Conservation (phyloP, 805 yeast genomes). For the Priceomyces fermenticarens region DNA sequence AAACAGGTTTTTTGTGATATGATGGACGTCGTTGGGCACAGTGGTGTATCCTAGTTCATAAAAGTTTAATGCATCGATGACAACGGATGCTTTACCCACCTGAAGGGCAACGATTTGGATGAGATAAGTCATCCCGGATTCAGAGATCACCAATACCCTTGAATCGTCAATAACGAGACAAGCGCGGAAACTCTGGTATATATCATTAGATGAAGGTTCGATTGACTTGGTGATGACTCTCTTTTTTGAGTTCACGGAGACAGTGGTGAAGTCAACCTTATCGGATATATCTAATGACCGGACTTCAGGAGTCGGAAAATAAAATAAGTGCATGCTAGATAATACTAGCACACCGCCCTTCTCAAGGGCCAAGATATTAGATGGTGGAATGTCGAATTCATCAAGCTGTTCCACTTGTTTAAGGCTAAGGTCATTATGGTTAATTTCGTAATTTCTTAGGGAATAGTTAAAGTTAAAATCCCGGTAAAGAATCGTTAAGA, state of each 20-base stretch:
- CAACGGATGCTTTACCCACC: not conserved
- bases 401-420: slow-evolving; percentile 20
- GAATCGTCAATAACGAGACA: slow-evolving; percentile 21
- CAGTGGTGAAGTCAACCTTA: slow-evolving; percentile 2
- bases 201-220: slow-evolving; percentile 1
- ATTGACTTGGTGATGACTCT: slow-evolving; percentile 19
- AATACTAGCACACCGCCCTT: slow-evolving; percentile 27
- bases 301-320: slow-evolving; percentile 21
- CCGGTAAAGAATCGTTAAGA: slow-evolving; percentile 29
- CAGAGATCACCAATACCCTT: slow-evolving; percentile 25
- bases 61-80: slow-evolving; percentile 15
- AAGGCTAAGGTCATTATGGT: slow-evolving; percentile 5
- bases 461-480: slow-evolving; percentile 32
- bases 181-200: not conserved
- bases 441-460: slow-evolving; percentile 25
- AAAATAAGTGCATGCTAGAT: slow-evolving; percentile 23
- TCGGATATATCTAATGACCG: slow-evolving; percentile 9
- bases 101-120: slow-evolving; percentile 14
- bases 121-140: slow-evolving; percentile 26
- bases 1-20: slow-evolving; percentile 23
- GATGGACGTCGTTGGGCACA: slow-evolving; percentile 25
- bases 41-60: slow-evolving; percentile 28
- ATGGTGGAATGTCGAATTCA: slow-evolving; percentile 29
- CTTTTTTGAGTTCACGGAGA: slow-evolving; percentile 11
- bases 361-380: slow-evolving; percentile 17